phyloP scores from a whole-genome alignment of 140 eudicot species.

The Bidens hawaiensis region DNA sequence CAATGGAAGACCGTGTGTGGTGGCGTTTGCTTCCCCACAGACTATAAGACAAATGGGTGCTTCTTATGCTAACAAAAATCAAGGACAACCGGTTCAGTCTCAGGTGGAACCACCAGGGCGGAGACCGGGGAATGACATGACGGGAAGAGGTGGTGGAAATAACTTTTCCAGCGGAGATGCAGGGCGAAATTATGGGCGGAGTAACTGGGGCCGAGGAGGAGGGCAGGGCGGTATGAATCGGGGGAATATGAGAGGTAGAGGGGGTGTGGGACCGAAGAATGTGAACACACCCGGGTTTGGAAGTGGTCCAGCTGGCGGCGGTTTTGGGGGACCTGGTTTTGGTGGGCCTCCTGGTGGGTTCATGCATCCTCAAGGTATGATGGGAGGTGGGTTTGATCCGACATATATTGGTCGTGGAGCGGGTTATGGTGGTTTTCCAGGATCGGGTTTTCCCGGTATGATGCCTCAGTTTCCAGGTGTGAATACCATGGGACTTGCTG shows the following conservation, averaged over 20 bases:
- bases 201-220: constrained; percentile 77
- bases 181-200: constrained; percentile 71
- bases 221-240: constrained; percentile 38
- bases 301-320: neutral
- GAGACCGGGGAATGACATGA: constrained; percentile 62
- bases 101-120: constrained; percentile 67
- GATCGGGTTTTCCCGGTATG: constrained; percentile 82
- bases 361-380: constrained; percentile 92
- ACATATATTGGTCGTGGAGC: constrained; percentile 84
- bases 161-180: constrained; percentile 62
- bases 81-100: constrained; percentile 50
- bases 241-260: constrained; percentile 76
- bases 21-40: constrained; percentile 87
- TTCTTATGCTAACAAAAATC: constrained; percentile 57
- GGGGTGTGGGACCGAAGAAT: constrained; percentile 59
- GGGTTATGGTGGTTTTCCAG: constrained; percentile 82
- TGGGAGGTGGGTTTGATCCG: constrained; percentile 94
- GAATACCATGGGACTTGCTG: constrained; percentile 75
- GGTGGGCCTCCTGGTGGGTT: constrained; percentile 81
- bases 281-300: constrained; percentile 58
- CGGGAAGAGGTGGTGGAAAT: constrained; percentile 62
- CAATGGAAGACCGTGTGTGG: constrained; percentile 94
- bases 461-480: constrained; percentile 79
- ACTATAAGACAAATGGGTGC: constrained; percentile 81
- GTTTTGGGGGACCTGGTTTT: constrained; percentile 30